Conservation (phyloP, 225 moss, liverwort and hornwort species). For the Marchantia paleacea region DNA sequence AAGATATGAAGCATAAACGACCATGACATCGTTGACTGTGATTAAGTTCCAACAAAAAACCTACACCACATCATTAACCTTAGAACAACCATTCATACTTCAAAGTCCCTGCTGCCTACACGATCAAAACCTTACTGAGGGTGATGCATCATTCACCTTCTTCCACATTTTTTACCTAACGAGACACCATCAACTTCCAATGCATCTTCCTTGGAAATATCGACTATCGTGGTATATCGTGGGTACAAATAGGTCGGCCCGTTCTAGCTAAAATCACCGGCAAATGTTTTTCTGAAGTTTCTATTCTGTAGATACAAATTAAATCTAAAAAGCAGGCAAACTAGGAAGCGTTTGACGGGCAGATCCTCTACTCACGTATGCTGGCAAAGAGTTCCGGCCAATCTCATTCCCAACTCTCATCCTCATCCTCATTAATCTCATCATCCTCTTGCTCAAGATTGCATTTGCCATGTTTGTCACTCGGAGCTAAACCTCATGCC, state of each 20-base stretch:
- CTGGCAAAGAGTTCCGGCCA: conserved; percentile 32
- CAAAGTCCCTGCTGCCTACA: not conserved
- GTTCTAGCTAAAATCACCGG: not conserved
- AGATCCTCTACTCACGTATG: conserved; percentile 40
- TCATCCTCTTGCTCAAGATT: conserved; percentile 40
- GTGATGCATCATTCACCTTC: not conserved
- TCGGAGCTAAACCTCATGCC: conserved; percentile 17
- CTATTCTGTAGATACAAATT: not conserved
- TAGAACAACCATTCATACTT: not conserved
- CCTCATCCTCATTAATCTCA: conserved; percentile 46
- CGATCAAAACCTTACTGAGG: not conserved
- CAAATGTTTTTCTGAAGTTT: not conserved
- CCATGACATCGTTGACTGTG: not conserved
- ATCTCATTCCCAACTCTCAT: conserved; percentile 44
- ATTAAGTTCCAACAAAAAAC: not conserved
- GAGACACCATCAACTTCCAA: not conserved
- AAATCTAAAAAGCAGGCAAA: not conserved
- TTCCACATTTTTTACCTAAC: no score
- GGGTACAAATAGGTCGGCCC: not conserved
- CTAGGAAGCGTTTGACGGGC: conserved; percentile 16
- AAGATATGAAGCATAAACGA: not conserved
- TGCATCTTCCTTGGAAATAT: not conserved
- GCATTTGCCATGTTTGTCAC: conserved; percentile 31
- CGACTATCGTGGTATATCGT: not conserved
- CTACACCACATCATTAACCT: not conserved